Evolutionary conservation across 257 asterid genomes (phyloP), one percentile per base, ranked within the genome.

Genomic region (Salvia rosmarinus): DNA sequence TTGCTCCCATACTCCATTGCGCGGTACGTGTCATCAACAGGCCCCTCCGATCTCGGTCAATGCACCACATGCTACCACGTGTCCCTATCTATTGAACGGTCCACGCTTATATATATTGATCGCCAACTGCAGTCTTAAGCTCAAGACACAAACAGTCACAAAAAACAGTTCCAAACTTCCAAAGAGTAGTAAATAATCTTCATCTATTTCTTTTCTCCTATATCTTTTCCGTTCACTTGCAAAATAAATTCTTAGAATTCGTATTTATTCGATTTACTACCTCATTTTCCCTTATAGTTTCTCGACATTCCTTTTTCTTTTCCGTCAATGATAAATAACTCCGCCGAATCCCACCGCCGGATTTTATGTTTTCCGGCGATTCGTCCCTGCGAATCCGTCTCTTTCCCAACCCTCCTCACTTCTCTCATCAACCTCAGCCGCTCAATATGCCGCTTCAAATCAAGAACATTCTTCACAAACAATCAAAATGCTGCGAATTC

Each of bases 301-400:
- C 52, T 52, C 3, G 14, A 8, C 4, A 21, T 54, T 11, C 10
- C 17, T 6, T 65, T 14, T 13, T 11, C 7, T 42, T 34, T n/a
- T 32, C 21, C 57, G n/a, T 80, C 88, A 73, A 92, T 92, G 97
- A 62, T 75, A 72, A 75, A 65, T 23, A 80, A 78, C 2, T 79
- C 82, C 63, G 42, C 80, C 59, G 94, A 75, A 46, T 77, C 55
- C 54, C 52, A 70, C 16, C 98, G 98, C 92, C 96, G 98, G 96
- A 81, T 83, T 72, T 74, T 93, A 77, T 80, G 58, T 82, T 86
- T 87, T 51, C 98, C 94, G 89, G 98, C 97, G 4, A 71, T 87
- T 65, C 92, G 95, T 67, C 94, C 97, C 0, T 76, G 89, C 67
- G 96, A 86, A 75, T 78, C 86, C 0, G 85, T 89, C 0, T 76